Base-by-base conservation (phyloP, 2,329 filamentous ascomycete genomes). In the Arthroderma sp. region DNA sequence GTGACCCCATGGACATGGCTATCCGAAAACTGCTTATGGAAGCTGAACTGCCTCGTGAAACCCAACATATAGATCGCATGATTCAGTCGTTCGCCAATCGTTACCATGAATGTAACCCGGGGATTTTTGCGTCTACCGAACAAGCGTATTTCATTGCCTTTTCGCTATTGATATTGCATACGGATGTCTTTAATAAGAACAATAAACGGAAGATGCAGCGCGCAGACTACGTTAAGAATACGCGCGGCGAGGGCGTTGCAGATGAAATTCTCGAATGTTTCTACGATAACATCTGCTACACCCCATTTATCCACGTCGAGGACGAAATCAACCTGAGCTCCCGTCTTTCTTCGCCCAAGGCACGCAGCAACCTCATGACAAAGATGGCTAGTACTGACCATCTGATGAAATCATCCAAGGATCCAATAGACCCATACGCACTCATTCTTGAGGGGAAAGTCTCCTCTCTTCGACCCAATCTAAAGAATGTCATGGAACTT, bases 171-270 rank as follows among this genome's bases (percentile, higher is more conserved):
- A 96, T 98, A 64, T 77, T 98, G 35, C 93, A 98, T 66, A 97
- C 93, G 0, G 93, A 98, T 68, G 88, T 95, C n/a, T 97, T 97
- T 81, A 98, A 98, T 77, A 95, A 95, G 73, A 98, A 97, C 76
- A 97, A 97, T 75, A 97, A 97, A 74, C 82, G 93, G 71, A 98
- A 98, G 73, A 98, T 98, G 93, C 90, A 95, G 67, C 94, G 95
- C 68, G 75, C 81, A 0, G 93, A 97, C 67, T 98, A 98, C 71
- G 79, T 97, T 64, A 96, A 94, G 72, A 97, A 97, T 69, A 94
- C 91, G 0, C 84, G 84, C 21, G 90, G 88, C 2, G 91, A 97
- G 68, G 89, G 89, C 13, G 87, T 97, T n/a, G 88, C 87, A 55
- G 88, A 94, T 63, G 91, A 97, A 63, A 87, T 97, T 43, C 77